These are phyloP conservation scores for Sporisorium iseilematis-ciliati DNA, from an alignment of 1,284 basidiomycete genomes.

Conservation along the genomic window DNA sequence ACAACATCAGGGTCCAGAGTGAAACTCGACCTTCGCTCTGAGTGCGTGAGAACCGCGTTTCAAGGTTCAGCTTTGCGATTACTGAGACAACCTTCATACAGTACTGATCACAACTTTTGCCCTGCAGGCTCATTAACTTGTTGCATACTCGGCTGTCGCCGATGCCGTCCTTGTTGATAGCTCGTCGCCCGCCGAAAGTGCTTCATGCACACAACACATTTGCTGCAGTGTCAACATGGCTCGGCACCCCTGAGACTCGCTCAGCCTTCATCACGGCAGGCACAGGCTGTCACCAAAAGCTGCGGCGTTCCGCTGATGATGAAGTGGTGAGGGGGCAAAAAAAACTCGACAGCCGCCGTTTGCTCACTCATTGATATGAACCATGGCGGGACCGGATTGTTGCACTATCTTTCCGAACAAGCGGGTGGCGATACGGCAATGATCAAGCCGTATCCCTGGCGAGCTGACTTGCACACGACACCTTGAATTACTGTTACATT, in stretches of 20 bases:
- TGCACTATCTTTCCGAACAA: too few species aligned
- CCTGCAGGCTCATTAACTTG: neutral
- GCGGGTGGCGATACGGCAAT: neutral
- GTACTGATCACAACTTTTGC: neutral
- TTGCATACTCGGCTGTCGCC: neutral
- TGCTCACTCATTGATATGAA: too few species aligned
- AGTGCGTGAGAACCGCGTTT: neutral
- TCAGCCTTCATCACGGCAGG: too few species aligned
- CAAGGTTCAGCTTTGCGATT: neutral
- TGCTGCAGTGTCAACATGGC: too few species aligned
- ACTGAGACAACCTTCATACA: too few species aligned
- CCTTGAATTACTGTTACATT: neutral
- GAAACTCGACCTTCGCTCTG: neutral
- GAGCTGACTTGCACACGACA: neutral
- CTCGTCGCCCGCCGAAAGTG: neutral
- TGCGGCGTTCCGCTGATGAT: too few species aligned
- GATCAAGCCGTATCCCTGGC: neutral
- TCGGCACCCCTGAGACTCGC: too few species aligned
- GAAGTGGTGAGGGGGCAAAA: too few species aligned
- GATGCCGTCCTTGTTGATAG: too few species aligned
- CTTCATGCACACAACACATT: neutral
- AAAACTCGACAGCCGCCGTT: too few species aligned
- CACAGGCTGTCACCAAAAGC: too few species aligned
- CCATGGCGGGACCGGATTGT: too few species aligned
- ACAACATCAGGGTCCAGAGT: constrained; percentile 2